Conservation (phyloP, 345 rosid species). For the Diplotaxis tenuifolia region DNA sequence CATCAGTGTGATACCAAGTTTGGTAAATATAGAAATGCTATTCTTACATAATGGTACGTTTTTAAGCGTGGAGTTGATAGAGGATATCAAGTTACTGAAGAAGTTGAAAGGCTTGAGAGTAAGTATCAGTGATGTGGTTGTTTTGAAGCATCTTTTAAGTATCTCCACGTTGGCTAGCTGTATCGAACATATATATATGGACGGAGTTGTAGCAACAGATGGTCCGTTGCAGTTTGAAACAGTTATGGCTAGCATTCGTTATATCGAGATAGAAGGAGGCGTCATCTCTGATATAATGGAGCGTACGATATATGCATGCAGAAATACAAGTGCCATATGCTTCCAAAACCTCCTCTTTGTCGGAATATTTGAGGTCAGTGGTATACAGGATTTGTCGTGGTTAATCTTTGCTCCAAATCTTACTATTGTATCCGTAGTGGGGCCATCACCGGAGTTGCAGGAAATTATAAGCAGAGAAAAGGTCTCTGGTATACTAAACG, state of each 20-base stretch:
- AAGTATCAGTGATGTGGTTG: neutral
- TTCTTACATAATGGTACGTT: neutral
- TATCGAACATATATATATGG: neutral
- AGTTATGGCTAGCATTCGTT: neutral
- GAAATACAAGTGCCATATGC: neutral
- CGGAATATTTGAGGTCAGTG: neutral
- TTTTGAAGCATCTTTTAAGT: neutral
- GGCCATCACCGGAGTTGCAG: neutral
- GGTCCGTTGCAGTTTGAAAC: neutral
- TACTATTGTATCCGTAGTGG: neutral
- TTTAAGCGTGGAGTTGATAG: neutral
- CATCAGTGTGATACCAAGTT: neutral
- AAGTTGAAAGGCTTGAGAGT: neutral
- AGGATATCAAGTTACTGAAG: neutral
- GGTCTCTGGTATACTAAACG: too few species aligned
- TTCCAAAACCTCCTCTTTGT: neutral
- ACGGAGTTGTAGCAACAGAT: neutral
- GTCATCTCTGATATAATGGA: neutral
- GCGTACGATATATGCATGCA: neutral
- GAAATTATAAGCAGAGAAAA: neutral
- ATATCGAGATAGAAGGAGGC: neutral
- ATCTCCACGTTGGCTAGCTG: neutral
- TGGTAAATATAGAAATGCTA: neutral
- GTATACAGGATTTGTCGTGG: neutral
- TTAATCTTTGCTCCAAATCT: neutral